phyloP scores from a whole-genome alignment of 306 rosid species.

The Castanea mollissima region DNA sequence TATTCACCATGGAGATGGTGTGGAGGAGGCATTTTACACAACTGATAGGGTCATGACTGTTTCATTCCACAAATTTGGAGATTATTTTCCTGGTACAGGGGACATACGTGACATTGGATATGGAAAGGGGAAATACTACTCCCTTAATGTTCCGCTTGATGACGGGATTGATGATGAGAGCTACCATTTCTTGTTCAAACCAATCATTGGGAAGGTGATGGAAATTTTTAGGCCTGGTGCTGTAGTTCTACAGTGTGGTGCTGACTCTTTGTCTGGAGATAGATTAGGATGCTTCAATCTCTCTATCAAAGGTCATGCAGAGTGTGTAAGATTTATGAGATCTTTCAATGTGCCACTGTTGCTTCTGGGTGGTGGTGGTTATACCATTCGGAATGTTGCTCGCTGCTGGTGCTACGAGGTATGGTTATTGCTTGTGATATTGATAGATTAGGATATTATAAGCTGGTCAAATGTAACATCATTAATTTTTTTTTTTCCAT shows the following conservation, averaged over 20 bases:
- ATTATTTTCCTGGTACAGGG: conserved; percentile 87
- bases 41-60: conserved; percentile 92
- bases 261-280: conserved; percentile 87
- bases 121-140: conserved; percentile 79
- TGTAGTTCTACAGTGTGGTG: conserved; percentile 91
- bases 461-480: conserved; percentile 13
- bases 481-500: conserved; percentile 6
- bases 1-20: conserved; percentile 91
- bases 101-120: conserved; percentile 77
- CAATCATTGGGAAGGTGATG: conserved; percentile 81
- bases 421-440: conserved; percentile 16
- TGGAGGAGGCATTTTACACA: conserved; percentile 89
- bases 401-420: conserved; percentile 97
- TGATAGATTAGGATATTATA: conserved; percentile 1
- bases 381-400: conserved; percentile 88
- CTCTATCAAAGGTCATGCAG: conserved; percentile 87
- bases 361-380: conserved; percentile 88
- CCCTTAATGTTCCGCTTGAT: conserved; percentile 86
- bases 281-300: conserved; percentile 89
- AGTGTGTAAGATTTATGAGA: conserved; percentile 84
- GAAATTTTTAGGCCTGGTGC: conserved; percentile 87
- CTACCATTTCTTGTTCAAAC: conserved; percentile 85
- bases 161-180: conserved; percentile 95
- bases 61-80: conserved; percentile 89
- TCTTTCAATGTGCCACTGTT: conserved; percentile 86